Evolutionary conservation across 2,329 filamentous ascomycete species (phyloP).

Genomic region (Alternaria novae-zelandiae): DNA sequence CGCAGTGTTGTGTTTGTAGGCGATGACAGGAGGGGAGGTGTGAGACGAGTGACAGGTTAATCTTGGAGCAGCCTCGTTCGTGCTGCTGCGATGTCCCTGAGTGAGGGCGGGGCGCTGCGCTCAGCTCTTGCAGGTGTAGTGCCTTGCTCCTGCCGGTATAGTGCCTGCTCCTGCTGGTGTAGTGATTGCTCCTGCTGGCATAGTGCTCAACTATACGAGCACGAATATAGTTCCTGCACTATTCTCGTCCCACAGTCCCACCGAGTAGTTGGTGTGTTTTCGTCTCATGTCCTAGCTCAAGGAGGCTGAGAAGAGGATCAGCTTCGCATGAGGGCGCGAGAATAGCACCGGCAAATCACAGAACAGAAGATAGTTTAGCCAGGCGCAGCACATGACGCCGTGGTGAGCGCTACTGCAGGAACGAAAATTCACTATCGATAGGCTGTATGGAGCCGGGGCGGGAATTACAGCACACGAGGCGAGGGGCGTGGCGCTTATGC

Average conservation of each 20-base stretch:
- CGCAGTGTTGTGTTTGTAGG: not conserved
- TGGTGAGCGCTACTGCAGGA: constrained; percentile 14
- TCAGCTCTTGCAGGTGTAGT: not conserved
- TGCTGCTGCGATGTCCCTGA: not conserved
- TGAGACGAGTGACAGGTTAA: not conserved
- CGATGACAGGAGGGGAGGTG: not conserved
- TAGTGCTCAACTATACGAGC: not conserved
- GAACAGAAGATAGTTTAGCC: not conserved
- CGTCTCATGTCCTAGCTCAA: not conserved
- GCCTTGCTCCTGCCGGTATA: not conserved
- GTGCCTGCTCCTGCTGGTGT: not conserved
- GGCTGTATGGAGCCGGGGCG: not conserved
- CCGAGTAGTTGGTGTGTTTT: not conserved
- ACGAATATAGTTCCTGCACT: not conserved
- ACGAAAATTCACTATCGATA: constrained; percentile 9
- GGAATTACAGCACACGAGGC: not conserved
- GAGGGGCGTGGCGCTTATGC: constrained; percentile 2
- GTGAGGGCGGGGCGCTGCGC: not conserved
- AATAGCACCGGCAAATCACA: constrained; percentile 8
- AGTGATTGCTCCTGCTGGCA: not conserved
- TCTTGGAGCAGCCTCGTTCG: not conserved
- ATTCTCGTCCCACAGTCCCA: not conserved
- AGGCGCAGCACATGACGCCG: not conserved
- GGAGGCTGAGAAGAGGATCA: constrained; percentile 1
- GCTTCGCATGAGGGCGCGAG: constrained; percentile 2